These are phyloP conservation scores for Mycena filopes DNA, from an alignment of 768 basidiomycete genomes.

Conservation along the genomic window DNA sequence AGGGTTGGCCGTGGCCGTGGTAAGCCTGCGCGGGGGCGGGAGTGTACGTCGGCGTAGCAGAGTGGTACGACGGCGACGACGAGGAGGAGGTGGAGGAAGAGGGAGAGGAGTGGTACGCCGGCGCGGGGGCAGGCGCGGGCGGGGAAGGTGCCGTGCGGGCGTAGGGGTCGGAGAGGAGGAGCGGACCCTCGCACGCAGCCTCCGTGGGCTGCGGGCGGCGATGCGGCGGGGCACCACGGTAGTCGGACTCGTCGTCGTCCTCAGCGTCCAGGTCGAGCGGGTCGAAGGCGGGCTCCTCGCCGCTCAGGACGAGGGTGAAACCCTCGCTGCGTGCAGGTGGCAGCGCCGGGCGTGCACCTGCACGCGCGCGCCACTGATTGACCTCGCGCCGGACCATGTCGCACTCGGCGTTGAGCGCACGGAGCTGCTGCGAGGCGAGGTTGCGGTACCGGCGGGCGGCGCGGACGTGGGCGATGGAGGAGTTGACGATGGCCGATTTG, in stretches of 20 bases:
- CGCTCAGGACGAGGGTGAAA: slow-evolving; percentile 59
- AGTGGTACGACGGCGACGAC: neutral
- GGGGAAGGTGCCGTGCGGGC: slow-evolving; percentile 5
- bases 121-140: neutral
- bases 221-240: neutral
- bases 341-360: slow-evolving; percentile 9
- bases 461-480: slow-evolving; percentile 74
- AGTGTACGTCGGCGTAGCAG: neutral
- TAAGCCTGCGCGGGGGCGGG: neutral
- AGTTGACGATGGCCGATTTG: slow-evolving; percentile 84
- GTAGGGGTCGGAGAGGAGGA: slow-evolving; percentile 28
- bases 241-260: slow-evolving; percentile 31
- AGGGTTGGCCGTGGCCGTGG: neutral
- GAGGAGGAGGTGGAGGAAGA: too few species aligned
- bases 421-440: slow-evolving; percentile 56
- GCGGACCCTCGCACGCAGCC: slow-evolving; percentile 29
- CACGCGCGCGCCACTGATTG: slow-evolving; percentile 31
- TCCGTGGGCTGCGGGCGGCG: slow-evolving; percentile 12
- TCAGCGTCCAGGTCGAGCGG: slow-evolving; percentile 52
- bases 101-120: neutral
- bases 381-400: slow-evolving; percentile 33
- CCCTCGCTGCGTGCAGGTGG: slow-evolving; percentile 62
- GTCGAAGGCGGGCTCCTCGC: slow-evolving; percentile 59
- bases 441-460: slow-evolving; percentile 70
- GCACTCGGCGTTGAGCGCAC: slow-evolving; percentile 57